Evolutionary conservation across 768 basidiomycete genomes (phyloP).

Genomic region (Postia placenta): DNA sequence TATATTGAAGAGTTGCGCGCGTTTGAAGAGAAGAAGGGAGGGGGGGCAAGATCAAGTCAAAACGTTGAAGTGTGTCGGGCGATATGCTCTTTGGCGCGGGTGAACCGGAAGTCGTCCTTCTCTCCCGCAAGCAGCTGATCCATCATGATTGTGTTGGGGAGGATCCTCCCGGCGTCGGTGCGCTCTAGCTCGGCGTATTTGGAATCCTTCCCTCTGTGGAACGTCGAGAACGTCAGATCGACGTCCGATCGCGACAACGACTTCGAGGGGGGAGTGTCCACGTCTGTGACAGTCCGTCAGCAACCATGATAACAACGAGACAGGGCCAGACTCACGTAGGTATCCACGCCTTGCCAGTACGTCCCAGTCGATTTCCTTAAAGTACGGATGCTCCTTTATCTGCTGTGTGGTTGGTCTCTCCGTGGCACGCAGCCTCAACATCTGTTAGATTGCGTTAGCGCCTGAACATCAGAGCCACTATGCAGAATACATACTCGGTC

Average conservation of each 20-base stretch:
- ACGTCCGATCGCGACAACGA: background rate
- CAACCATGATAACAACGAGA: background rate
- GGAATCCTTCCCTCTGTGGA: background rate
- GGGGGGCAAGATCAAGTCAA: background rate
- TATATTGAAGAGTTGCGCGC: no score
- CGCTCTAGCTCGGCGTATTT: background rate
- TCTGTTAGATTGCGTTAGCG: background rate
- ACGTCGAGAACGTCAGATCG: background rate
- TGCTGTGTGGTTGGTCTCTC: no score
- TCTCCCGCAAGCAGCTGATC: background rate
- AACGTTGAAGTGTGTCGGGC: background rate
- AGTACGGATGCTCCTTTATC: constrained; percentile 4
- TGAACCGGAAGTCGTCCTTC: background rate
- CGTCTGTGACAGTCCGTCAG: background rate
- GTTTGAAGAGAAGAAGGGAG: background rate
- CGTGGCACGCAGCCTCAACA: background rate
- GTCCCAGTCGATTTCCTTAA: background rate
- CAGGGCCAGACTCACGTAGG: background rate
- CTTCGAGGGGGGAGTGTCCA: no score
- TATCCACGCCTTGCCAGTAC: background rate
- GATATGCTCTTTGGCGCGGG: background rate
- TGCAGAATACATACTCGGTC: background rate
- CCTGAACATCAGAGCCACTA: background rate
- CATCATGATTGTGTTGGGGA: background rate
- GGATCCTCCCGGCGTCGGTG: background rate